phyloP scores from a whole-genome alignment of 2,329 filamentous ascomycete genomes.

The Periconia sp. region DNA sequence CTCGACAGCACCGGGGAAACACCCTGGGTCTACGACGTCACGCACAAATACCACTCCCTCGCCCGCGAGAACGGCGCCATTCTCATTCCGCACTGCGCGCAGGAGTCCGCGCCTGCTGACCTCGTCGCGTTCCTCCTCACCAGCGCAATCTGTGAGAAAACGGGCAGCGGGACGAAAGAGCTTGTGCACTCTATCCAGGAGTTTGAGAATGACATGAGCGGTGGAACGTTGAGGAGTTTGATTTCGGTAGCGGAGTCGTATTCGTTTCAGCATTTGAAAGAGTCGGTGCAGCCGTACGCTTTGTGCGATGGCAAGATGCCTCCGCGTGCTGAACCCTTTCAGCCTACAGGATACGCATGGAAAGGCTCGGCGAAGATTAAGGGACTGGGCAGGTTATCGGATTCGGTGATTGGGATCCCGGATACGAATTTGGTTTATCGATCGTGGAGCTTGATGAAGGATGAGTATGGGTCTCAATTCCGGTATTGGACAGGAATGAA shows the following conservation, averaged over 20 bases:
- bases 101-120: slow-evolving; percentile 5
- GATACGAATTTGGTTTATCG: slow-evolving; percentile 5
- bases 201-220: slow-evolving; percentile 1
- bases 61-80: slow-evolving; percentile 1
- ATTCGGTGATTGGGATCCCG: slow-evolving; percentile 3
- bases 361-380: neutral
- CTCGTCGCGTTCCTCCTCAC: neutral
- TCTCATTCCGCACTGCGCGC: slow-evolving; percentile 3
- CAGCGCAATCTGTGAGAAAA: neutral
- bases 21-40: slow-evolving; percentile 4
- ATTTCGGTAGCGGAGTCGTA: slow-evolving; percentile 3
- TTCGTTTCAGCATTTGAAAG: slow-evolving; percentile 1
- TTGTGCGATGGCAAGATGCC: neutral
- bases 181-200: slow-evolving; percentile 2
- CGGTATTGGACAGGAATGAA: slow-evolving; percentile 6
- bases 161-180: neutral
- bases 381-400: slow-evolving; percentile 1
- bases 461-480: slow-evolving; percentile 1
- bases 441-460: slow-evolving; percentile 4
- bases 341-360: neutral
- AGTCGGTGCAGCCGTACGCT: slow-evolving; percentile 1
- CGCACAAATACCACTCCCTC: slow-evolving; percentile 2
- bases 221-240: slow-evolving; percentile 4
- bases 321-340: neutral
- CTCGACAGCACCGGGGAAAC: slow-evolving; percentile 8